Percentiles rank a stretch among this genome's conserved stretches.
Conservation (phyloP, 179 eudicot species). For the Nepenthes alata region DNA sequence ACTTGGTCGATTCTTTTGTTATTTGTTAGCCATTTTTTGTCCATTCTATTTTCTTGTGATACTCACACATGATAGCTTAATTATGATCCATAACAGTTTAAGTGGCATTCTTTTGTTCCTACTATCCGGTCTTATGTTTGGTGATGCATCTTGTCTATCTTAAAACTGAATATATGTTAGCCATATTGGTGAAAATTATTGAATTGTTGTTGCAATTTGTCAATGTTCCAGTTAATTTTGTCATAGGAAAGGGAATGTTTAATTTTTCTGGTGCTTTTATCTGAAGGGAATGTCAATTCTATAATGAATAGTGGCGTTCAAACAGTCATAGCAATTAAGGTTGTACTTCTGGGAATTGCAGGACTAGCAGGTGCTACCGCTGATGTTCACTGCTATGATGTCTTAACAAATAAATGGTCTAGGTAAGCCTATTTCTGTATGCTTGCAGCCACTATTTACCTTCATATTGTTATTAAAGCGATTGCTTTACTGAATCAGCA, state of each 20-base stretch:
- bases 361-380: constrained; percentile 98
- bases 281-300: neutral
- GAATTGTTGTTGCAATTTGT: too few species aligned
- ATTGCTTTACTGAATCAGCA: neutral
- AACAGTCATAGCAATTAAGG: constrained; percentile 10
- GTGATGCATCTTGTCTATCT: too few species aligned
- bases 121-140: too few species aligned
- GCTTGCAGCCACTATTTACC: neutral
- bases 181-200: too few species aligned
- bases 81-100: too few species aligned
- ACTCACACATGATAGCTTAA: too few species aligned
- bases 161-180: neutral
- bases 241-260: too few species aligned
- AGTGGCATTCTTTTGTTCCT: too few species aligned
- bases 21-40: too few species aligned
- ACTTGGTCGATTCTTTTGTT: too few species aligned
- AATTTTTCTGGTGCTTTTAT: neutral
- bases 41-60: too few species aligned
- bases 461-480: neutral
- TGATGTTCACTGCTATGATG: constrained; percentile 93
- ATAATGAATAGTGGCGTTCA: neutral
- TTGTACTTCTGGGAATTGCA: constrained; percentile 25
- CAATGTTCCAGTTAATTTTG: too few species aligned
- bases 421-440: constrained; percentile 41
- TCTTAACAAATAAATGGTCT: constrained; percentile 87